phyloP scores from a whole-genome alignment of 768 basidiomycete species.

The Gloeopeniophorella convolvens region DNA sequence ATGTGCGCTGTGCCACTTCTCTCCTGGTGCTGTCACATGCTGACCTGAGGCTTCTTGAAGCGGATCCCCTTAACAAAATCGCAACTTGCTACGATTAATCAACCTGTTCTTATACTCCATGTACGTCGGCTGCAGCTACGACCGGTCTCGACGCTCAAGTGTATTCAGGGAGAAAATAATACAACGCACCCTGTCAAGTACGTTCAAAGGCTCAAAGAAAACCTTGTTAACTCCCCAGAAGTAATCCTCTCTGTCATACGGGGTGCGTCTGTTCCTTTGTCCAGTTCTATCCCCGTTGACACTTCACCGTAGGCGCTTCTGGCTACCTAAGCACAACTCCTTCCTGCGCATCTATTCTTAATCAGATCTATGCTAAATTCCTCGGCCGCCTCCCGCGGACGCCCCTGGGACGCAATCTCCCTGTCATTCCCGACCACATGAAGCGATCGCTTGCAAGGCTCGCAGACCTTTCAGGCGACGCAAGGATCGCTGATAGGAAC shows the following conservation, averaged over 20 bases:
- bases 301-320: conserved; percentile 40
- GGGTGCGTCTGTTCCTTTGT: neutral
- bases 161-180: conserved; percentile 11
- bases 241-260: conserved; percentile 2
- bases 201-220: conserved; percentile 3
- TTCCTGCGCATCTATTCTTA: conserved; percentile 52
- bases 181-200: conserved; percentile 3
- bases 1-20: conserved; percentile 49
- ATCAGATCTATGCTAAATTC: conserved; percentile 59
- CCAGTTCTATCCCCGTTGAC: neutral
- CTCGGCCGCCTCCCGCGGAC: conserved; percentile 45
- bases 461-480: conserved; percentile 43
- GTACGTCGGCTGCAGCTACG: neutral
- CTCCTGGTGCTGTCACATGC: neutral
- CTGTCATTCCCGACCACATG: conserved; percentile 44
- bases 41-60: conserved; percentile 30
- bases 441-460: conserved; percentile 45
- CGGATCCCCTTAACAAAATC: conserved; percentile 45
- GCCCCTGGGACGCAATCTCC: conserved; percentile 42
- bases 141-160: neutral
- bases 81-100: conserved; percentile 28
- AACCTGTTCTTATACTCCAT: conserved; percentile 13
- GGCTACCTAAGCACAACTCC: conserved; percentile 51
- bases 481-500: conserved; percentile 42
- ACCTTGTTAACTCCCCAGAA: neutral